Conservation (phyloP, 495 filamentous ascomycete species). For the Penicillium atrosanguineum region DNA sequence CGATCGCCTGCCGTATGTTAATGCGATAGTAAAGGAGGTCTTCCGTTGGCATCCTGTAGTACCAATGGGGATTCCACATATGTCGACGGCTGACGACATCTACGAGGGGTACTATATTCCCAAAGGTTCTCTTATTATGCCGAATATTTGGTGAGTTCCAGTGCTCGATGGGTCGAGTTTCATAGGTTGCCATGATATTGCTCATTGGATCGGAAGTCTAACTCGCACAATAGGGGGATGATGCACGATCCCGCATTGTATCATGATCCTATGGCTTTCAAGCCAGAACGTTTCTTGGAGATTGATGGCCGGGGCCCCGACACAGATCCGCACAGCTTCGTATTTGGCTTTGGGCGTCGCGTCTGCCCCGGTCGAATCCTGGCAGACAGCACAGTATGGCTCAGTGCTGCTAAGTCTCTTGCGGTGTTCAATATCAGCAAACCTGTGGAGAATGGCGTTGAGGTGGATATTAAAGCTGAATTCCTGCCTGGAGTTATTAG, state of each 20-base stretch:
- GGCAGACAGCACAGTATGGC: conserved; percentile 33
- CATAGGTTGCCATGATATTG: conserved; percentile 28
- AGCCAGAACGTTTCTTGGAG: conserved; percentile 36
- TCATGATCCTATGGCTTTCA: conserved; percentile 21
- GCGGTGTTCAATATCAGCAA: conserved; percentile 43
- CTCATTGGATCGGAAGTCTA: not conserved
- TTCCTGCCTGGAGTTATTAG: conserved; percentile 37
- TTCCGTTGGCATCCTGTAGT: conserved; percentile 45
- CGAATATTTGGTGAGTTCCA: conserved; percentile 54
- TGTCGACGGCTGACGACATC: conserved; percentile 48
- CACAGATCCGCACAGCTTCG: conserved; percentile 31
- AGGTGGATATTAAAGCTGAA: conserved; percentile 23
- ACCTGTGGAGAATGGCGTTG: conserved; percentile 28
- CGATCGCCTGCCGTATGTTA: conserved; percentile 39
- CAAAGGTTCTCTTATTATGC: conserved; percentile 43
- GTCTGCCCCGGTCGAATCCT: conserved; percentile 38
- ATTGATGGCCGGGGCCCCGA: conserved; percentile 22
- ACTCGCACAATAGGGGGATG: conserved; percentile 25
- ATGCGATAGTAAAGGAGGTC: conserved; percentile 43
- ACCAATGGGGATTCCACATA: conserved; percentile 54
- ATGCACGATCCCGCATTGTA: conserved; percentile 24
- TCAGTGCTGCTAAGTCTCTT: conserved; percentile 31
- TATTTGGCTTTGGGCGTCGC: conserved; percentile 41
- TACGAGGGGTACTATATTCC: conserved; percentile 42
- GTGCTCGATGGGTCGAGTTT: conserved; percentile 40